A percentile compares a stretch with the other conserved stretches of the same genome.
These are phyloP conservation scores for Platanthera zijinensis DNA, from an alignment of 106 monocot species.

Conservation along the genomic window DNA sequence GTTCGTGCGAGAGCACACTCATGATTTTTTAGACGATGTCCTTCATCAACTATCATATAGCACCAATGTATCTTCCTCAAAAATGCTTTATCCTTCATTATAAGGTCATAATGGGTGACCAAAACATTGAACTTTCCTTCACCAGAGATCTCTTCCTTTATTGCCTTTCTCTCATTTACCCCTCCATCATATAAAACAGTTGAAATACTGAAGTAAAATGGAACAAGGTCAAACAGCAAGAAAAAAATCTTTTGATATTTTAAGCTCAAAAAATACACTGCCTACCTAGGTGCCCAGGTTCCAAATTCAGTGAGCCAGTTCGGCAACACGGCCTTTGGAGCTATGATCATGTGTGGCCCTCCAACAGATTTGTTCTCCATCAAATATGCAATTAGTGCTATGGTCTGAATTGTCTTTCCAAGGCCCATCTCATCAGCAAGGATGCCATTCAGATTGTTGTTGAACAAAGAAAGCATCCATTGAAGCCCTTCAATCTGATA, in stretches of 20 bases:
- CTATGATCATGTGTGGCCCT: conserved; percentile 91
- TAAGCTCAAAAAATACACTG: background rate
- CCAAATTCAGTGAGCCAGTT: conserved; percentile 89
- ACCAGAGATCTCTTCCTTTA: conserved; percentile 71
- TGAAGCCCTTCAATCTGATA: conserved; percentile 99
- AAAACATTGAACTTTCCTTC: conserved; percentile 82
- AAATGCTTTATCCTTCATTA: conserved; percentile 87
- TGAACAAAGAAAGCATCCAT: conserved; percentile 99
- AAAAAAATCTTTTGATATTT: background rate
- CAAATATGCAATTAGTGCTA: conserved; percentile 79
- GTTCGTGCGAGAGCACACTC: conserved; percentile 92
- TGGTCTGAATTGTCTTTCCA: conserved; percentile 98
- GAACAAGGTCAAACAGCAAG: background rate
- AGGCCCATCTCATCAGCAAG: conserved; percentile 99
- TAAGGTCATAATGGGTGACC: conserved; percentile 95
- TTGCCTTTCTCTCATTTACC: conserved; percentile 82
- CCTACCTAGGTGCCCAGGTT: conserved; percentile 91
- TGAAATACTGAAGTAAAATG: conserved; percentile 42
- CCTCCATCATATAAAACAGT: conserved; percentile 93
- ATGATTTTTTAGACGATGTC: conserved; percentile 95
- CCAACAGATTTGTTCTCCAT: conserved; percentile 80
- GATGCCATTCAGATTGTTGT: conserved; percentile 98
- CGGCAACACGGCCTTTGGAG: conserved; percentile 97
- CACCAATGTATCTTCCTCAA: conserved; percentile 90
- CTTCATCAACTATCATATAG: conserved; percentile 99